Conservation (phyloP, 164 flowering plant genomes). For the Vitis vinifera region DNA sequence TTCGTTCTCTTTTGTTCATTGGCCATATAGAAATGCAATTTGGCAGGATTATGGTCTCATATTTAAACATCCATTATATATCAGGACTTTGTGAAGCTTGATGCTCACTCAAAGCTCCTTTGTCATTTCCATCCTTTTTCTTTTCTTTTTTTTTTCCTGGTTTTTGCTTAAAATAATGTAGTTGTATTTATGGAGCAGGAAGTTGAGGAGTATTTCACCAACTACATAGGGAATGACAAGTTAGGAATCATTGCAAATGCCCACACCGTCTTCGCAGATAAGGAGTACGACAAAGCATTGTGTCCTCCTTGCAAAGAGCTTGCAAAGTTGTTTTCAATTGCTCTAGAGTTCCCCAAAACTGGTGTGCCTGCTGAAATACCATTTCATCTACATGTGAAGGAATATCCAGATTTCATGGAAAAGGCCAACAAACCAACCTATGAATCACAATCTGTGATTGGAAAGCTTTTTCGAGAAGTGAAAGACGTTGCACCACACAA, state of each 20-base stretch:
- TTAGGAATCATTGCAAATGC: slow-evolving; percentile 81
- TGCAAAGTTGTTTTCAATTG: slow-evolving; percentile 66
- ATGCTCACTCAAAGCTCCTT: too few relatives aligned
- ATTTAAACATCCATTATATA: too few relatives aligned
- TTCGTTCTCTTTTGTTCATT: too few relatives aligned
- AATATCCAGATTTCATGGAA: slow-evolving; percentile 92
- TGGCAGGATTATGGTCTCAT: too few relatives aligned
- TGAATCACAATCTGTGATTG: slow-evolving; percentile 53
- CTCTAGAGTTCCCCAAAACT: slow-evolving; percentile 86
- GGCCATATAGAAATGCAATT: too few relatives aligned
- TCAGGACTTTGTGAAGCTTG: too few relatives aligned
- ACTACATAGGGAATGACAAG: slow-evolving; percentile 82
- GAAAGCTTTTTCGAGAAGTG: slow-evolving; percentile 70
- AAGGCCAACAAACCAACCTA: slow-evolving; percentile 71
- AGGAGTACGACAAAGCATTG: slow-evolving; percentile 44
- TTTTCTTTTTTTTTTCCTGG: too few relatives aligned
- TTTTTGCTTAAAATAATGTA: neutral
- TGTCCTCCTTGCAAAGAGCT: slow-evolving; percentile 57
- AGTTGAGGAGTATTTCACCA: slow-evolving; percentile 62
- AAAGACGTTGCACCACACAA: slow-evolving; percentile 39
- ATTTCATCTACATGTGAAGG: slow-evolving; percentile 42
- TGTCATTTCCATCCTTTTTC: too few relatives aligned
- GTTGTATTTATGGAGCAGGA: slow-evolving; percentile 44
- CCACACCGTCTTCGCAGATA: slow-evolving; percentile 73
- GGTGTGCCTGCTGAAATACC: slow-evolving; percentile 84